These are phyloP conservation scores for Pythium guiyangense DNA, from an alignment of 352 stramenopile genomes.

Conservation along the genomic window DNA sequence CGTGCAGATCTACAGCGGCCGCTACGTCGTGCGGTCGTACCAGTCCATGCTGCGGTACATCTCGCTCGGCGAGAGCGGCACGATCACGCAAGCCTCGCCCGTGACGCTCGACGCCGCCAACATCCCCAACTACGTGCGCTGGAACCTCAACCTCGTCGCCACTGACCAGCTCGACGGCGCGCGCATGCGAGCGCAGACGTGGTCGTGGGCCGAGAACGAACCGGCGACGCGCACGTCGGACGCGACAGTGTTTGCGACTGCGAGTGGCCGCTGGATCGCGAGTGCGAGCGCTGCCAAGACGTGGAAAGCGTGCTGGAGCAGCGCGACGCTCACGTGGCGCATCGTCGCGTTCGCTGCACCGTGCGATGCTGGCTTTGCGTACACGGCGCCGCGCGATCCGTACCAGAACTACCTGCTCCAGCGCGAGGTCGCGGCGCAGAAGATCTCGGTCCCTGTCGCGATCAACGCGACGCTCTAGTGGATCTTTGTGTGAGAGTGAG, in stretches of 20 bases:
- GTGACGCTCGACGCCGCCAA: slow-evolving; percentile 28
- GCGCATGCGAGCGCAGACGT: slow-evolving; percentile 46
- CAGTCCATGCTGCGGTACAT: slow-evolving; percentile 50
- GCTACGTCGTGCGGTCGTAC: slow-evolving; percentile 34
- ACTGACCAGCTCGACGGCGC: slow-evolving; percentile 49
- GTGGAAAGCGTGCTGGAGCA: slow-evolving; percentile 30
- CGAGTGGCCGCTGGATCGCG: slow-evolving; percentile 49
- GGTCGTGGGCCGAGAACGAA: slow-evolving; percentile 58
- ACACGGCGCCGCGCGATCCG: slow-evolving; percentile 4
- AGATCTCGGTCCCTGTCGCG: slow-evolving; percentile 9
- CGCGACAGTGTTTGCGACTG: slow-evolving; percentile 36
- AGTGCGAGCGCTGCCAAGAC: slow-evolving; percentile 31
- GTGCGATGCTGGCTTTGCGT: slow-evolving; percentile 32
- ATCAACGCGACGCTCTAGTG: slow-evolving; percentile 9
- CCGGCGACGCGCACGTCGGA: slow-evolving; percentile 23
- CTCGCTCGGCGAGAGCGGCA: slow-evolving; percentile 30
- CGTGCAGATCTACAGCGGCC: slow-evolving; percentile 16
- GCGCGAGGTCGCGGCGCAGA: slow-evolving; percentile 6
- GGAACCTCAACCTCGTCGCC: slow-evolving; percentile 53
- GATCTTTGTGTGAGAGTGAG: too few relatives aligned
- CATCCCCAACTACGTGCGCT: slow-evolving; percentile 36
- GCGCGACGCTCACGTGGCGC: slow-evolving; percentile 30
- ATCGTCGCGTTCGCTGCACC: slow-evolving; percentile 36
- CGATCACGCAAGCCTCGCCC: slow-evolving; percentile 17
- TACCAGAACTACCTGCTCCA: slow-evolving; percentile 8